These are phyloP conservation scores for Neonectria punicea DNA, from an alignment of 2,329 filamentous ascomycete species.

Conservation along the genomic window DNA sequence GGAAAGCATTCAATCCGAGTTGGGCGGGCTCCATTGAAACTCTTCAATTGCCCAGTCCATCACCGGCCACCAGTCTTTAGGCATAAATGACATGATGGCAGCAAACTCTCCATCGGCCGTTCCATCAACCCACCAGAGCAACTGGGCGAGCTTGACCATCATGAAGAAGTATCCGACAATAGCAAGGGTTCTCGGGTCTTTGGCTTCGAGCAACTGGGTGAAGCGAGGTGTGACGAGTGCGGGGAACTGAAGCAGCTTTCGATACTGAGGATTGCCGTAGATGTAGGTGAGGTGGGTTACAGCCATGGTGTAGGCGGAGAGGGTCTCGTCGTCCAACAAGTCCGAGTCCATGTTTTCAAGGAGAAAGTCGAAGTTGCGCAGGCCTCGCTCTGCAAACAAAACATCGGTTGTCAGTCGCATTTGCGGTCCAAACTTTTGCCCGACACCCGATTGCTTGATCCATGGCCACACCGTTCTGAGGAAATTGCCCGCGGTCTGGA, in stretches of 20 bases:
- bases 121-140: constrained; percentile 25
- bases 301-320: background rate
- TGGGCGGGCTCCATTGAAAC: constrained; percentile 9
- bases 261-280: background rate
- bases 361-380: constrained; percentile 9
- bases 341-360: constrained; percentile 1
- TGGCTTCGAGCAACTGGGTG: constrained; percentile 10
- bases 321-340: background rate
- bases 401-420: background rate
- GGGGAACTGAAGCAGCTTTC: constrained; percentile 11
- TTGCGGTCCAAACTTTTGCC: background rate
- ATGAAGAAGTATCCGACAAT: constrained; percentile 24
- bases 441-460: background rate
- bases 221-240: background rate
- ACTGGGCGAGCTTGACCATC: constrained; percentile 7
- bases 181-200: constrained; percentile 12
- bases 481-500: background rate
- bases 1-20: too few relatives aligned
- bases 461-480: background rate
- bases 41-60: constrained; percentile 13
- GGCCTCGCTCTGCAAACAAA: background rate
- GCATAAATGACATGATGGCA: constrained; percentile 19
- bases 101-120: constrained; percentile 17
- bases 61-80: constrained; percentile 16
- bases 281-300: background rate